Base-by-base conservation (phyloP, 2,329 filamentous ascomycete species). In the Exophiala sp. region DNA sequence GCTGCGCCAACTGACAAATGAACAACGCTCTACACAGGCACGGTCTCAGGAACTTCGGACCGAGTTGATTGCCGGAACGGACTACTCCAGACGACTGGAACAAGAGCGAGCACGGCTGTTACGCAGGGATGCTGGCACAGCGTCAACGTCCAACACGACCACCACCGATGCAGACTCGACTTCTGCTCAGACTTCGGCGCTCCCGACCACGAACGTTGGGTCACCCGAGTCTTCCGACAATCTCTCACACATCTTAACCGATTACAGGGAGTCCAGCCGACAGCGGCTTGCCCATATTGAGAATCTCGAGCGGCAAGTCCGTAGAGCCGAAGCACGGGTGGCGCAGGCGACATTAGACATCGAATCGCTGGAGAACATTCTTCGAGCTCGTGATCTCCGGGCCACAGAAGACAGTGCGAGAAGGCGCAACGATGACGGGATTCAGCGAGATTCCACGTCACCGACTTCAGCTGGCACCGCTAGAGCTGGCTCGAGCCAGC, bases 271-370 rank as follows among this genome's bases (percentile, higher is more conserved):
- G 22, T 37, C 47, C 21, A 47, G 58, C 16, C 38, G 38, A 11
- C 40, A 50, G 13, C 40, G 58, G 43, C 16, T 47, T 5, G 52
- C 52, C 2, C 53, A 53, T 30, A 51, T 60, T 21, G 50, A 56
- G 30, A 46, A 58, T 11, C 45, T 60, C 2, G 47, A 59, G 34
- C 46, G 43, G 29, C 57, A 60, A 48, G 48, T 56, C 16, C 57
- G 58, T 23, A 46, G 55, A 22, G 58, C 58, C 30, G 58, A 60
- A 43, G 52, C 55, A 22, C 48, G 55, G 8, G 55, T 60, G 11
- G 53, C 53, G n/a, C 45, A 48, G 9, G 57, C 58, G 3, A 46
- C 52, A 9, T 40, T 46, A 14, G 56, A 58, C 43, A 52, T 54
- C 22, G 47, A 52, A 43, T 35, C 50, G 10, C 48, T 54, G 13